Evolutionary conservation across 305 asterid genomes (phyloP).

Genomic region (Andrographis paniculata): DNA sequence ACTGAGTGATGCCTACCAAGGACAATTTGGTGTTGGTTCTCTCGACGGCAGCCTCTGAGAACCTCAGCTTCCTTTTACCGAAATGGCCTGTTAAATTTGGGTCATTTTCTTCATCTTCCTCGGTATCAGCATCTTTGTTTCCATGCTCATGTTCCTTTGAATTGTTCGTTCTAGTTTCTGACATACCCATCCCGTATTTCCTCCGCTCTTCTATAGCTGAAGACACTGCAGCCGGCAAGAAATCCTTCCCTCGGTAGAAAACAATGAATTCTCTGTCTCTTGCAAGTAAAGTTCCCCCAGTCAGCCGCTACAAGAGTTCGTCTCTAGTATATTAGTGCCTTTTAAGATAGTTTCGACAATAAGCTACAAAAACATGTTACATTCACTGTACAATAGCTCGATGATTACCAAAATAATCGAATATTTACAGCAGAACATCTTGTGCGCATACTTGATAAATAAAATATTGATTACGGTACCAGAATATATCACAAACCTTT

Average conservation of each 20-base stretch:
- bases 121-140: slow-evolving; percentile 27
- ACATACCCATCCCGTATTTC: slow-evolving; percentile 31
- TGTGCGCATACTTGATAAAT: neutral
- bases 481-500: slow-evolving; percentile 50
- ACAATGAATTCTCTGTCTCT: slow-evolving; percentile 86
- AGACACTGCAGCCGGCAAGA: slow-evolving; percentile 82
- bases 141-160: slow-evolving; percentile 22
- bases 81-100: slow-evolving; percentile 20
- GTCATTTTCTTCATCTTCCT: slow-evolving; percentile 24
- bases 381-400: slow-evolving; percentile 11
- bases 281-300: slow-evolving; percentile 91
- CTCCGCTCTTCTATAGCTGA: slow-evolving; percentile 81
- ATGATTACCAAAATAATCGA: slow-evolving; percentile 9
- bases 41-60: slow-evolving; percentile 36
- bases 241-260: slow-evolving; percentile 93
- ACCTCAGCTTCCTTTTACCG: slow-evolving; percentile 34
- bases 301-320: slow-evolving; percentile 62
- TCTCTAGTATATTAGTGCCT: slow-evolving; percentile 27
- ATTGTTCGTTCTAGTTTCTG: slow-evolving; percentile 22
- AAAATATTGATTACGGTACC: slow-evolving; percentile 9
- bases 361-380: slow-evolving; percentile 14
- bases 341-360: slow-evolving; percentile 10
- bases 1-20: slow-evolving; percentile 39
- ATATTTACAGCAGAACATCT: neutral
- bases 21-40: slow-evolving; percentile 56